Conservation (phyloP, 495 filamentous ascomycete species). For the Penicillium ochrochloron region DNA sequence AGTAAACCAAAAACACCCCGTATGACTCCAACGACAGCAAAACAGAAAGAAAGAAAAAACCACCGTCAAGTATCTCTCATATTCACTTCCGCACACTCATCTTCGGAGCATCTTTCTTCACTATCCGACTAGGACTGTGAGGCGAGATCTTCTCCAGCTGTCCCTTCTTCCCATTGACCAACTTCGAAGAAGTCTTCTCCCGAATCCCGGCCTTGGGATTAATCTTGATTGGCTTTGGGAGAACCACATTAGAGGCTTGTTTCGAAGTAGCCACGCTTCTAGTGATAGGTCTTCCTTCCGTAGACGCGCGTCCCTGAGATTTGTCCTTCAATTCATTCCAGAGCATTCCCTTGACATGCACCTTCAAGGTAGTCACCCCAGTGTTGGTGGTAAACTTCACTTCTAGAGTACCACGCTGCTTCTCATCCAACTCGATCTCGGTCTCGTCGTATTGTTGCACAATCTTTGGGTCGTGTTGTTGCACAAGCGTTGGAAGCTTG, state of each 20-base stretch:
- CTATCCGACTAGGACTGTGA: neutral
- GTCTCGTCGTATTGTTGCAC: neutral
- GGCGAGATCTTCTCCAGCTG: neutral
- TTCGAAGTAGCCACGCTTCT: neutral
- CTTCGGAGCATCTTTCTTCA: neutral
- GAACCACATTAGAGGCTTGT: neutral
- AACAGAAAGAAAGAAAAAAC: neutral
- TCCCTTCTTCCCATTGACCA: neutral
- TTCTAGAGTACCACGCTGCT: slow-evolving; percentile 48
- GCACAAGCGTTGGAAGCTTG: neutral
- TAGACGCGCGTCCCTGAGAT: neutral
- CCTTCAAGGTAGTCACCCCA: neutral
- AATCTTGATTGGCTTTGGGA: neutral
- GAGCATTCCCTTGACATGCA: neutral
- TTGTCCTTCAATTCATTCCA: neutral
- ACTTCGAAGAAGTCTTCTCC: neutral
- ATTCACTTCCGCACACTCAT: neutral
- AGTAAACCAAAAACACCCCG: neutral
- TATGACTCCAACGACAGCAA: neutral
- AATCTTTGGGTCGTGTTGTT: no score
- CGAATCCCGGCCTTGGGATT: neutral
- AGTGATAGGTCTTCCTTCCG: neutral
- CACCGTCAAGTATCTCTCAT: neutral
- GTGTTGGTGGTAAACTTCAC: slow-evolving; percentile 23
- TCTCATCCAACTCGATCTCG: slow-evolving; percentile 45